A percentile compares a stretch with the other conserved stretches of the same genome.
Evolutionary conservation across 148 eudicot genomes (phyloP).

Genomic region (Simmondsia chinensis): DNA sequence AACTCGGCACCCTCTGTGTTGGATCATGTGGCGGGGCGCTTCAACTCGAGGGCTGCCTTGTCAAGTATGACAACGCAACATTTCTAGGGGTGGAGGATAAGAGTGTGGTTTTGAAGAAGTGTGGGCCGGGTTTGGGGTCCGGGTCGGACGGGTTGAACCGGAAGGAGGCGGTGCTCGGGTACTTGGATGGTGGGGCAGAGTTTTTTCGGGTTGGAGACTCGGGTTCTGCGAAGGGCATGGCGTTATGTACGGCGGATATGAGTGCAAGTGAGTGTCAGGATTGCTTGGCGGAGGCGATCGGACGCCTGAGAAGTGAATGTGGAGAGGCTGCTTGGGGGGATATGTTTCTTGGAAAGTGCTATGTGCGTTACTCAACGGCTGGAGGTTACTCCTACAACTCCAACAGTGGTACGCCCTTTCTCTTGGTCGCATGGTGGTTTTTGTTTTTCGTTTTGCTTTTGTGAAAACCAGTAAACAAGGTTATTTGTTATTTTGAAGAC

Average conservation of each 20-base stretch:
- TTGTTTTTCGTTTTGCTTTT: no score
- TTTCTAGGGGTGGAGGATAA: conserved; percentile 47
- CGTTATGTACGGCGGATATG: conserved; percentile 46
- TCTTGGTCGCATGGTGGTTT: no score
- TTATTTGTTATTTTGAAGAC: no score
- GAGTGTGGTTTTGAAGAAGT: conserved; percentile 25
- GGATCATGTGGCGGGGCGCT: conserved; percentile 30
- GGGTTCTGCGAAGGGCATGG: conserved; percentile 31
- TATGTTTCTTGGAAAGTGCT: conserved; percentile 39
- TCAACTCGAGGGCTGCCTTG: conserved; percentile 46
- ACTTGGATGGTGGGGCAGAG: conserved; percentile 17
- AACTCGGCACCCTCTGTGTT: conserved; percentile 24
- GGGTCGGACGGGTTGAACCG: conserved; percentile 17
- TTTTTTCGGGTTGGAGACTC: conserved; percentile 29
- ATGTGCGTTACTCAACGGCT: conserved; percentile 22
- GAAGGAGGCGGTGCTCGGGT: conserved; percentile 20
- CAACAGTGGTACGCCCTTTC: no score
- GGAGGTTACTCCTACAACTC: conserved; percentile 8
- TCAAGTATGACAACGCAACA: conserved; percentile 37
- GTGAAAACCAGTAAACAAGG: no score
- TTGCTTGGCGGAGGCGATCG: conserved; percentile 39
- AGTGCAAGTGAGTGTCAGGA: conserved; percentile 41
- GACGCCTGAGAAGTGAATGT: conserved; percentile 34
- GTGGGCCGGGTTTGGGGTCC: conserved; percentile 27
- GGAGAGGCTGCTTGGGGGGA: conserved; percentile 30